Base-by-base conservation (phyloP, 371 early-diverging fungal genomes). In the Mortierella sp. region DNA sequence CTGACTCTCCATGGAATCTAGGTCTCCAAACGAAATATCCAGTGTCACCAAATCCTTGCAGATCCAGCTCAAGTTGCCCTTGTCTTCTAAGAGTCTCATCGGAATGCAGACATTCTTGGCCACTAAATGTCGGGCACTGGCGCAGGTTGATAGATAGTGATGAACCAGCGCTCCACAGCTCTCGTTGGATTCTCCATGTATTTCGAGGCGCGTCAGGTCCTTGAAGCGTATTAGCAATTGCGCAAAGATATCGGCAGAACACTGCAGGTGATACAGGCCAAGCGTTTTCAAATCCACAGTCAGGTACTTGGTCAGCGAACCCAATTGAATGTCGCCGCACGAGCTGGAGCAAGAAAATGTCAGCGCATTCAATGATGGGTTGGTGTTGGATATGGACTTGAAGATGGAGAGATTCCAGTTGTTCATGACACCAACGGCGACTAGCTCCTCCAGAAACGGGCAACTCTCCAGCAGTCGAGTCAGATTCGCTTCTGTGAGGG, bases 391-490 rank as follows among this genome's bases (percentile, higher is more conserved):
- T n/a, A 65, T 24, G 51, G 24, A 24, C 17, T 45, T 52, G 17
- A 64, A 41, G n/a, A 46, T 34, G n/a, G 17, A n/a, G n/a, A n/a
- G n/a, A n/a, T n/a, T n/a, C n/a, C n/a, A n/a, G n/a, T n/a, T n/a
- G n/a, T n/a, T n/a, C n/a, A n/a, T n/a, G n/a, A n/a, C n/a, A n/a
- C n/a, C n/a, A n/a, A n/a, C n/a, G n/a, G n/a, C n/a, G n/a, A n/a
- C n/a, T n/a, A n/a, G n/a, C n/a, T n/a, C n/a, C n/a, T n/a, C n/a
- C n/a, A 17, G n/a, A 19, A 16, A 8, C 0, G 59, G 59, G 21
- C 54, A 66, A 43, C 54, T 57, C 28, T 54, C 58, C 41, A 66
- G 6, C 8, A 66, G 25, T 13, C 65, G 57, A 16, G 6, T 46
- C 55, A 64, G 16, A 29, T 51, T 56, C 34, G 13, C 24, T 3